These are phyloP conservation scores for Earliella scabrosa DNA, from an alignment of 1,284 basidiomycete species.

Conservation along the genomic window DNA sequence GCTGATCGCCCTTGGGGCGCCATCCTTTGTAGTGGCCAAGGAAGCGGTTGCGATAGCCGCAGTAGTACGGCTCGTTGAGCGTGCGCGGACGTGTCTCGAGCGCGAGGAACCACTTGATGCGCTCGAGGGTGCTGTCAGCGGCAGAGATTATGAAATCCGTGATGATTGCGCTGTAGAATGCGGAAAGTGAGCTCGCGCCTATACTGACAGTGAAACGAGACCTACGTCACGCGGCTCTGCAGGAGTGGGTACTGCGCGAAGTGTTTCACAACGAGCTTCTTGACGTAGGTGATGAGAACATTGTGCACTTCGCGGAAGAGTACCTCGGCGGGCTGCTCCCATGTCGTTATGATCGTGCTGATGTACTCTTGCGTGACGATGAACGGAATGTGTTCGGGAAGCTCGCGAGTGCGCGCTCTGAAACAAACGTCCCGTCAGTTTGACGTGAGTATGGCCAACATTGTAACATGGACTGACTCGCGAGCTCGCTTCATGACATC, in stretches of 20 bases:
- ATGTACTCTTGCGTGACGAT: conserved; percentile 60
- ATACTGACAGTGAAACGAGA: neutral
- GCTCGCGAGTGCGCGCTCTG: conserved; percentile 69
- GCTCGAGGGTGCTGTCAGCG: conserved; percentile 42
- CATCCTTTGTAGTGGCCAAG: conserved; percentile 32
- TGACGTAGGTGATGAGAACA: conserved; percentile 45
- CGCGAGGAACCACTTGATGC: conserved; percentile 39
- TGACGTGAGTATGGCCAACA: neutral
- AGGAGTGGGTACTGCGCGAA: conserved; percentile 59
- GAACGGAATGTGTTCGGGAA: conserved; percentile 70
- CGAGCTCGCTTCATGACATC: conserved; percentile 55
- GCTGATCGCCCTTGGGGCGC: conserved; percentile 19
- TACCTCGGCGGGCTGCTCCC: conserved; percentile 50
- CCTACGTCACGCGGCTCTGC: conserved; percentile 58
- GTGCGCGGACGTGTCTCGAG: conserved; percentile 39
- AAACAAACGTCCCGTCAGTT: neutral
- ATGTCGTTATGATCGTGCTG: conserved; percentile 45
- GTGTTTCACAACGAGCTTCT: conserved; percentile 45
- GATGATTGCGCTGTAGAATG: conserved; percentile 44
- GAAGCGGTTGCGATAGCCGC: conserved; percentile 35
- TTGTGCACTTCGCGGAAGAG: conserved; percentile 52
- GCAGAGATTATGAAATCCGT: conserved; percentile 51
- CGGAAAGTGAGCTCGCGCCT: neutral
- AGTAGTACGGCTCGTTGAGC: conserved; percentile 37
- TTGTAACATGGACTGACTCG: conserved; percentile 41